Conservation (phyloP, 83 land plant genomes). For the Picea abies region DNA sequence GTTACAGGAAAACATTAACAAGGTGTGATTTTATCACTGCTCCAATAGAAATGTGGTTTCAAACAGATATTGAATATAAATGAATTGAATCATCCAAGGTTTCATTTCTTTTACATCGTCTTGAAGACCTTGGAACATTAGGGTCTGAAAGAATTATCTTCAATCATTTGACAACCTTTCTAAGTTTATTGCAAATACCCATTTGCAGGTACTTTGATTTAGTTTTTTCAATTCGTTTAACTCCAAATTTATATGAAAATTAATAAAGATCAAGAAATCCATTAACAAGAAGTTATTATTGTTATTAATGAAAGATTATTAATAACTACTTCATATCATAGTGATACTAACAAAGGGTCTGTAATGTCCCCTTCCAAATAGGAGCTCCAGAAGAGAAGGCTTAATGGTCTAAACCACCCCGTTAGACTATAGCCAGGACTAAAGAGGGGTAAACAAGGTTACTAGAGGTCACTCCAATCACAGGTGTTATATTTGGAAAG, state of each 20-base stretch:
- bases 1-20: slow-evolving; percentile 35
- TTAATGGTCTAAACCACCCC: too few species aligned
- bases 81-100: slow-evolving; percentile 88
- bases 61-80: slow-evolving; percentile 59
- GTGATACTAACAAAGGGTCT: too few species aligned
- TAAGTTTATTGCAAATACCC: slow-evolving; percentile 81
- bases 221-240: slow-evolving; percentile 4
- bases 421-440: too few species aligned
- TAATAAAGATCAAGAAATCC: not conserved
- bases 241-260: not conserved
- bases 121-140: slow-evolving; percentile 22
- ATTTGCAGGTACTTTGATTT: slow-evolving; percentile 35
- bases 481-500: too few species aligned
- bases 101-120: slow-evolving; percentile 48
- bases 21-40: slow-evolving; percentile 75
- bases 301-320: too few species aligned
- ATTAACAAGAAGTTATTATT: not conserved
- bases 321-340: too few species aligned
- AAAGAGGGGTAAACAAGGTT: too few species aligned
- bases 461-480: too few species aligned
- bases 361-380: too few species aligned
- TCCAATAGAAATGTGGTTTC: slow-evolving; percentile 63
- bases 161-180: slow-evolving; percentile 91
- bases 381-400: too few species aligned
- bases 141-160: slow-evolving; percentile 79